phyloP scores from a whole-genome alignment of 2,329 filamentous ascomycete genomes.

The Penicillium hordei region DNA sequence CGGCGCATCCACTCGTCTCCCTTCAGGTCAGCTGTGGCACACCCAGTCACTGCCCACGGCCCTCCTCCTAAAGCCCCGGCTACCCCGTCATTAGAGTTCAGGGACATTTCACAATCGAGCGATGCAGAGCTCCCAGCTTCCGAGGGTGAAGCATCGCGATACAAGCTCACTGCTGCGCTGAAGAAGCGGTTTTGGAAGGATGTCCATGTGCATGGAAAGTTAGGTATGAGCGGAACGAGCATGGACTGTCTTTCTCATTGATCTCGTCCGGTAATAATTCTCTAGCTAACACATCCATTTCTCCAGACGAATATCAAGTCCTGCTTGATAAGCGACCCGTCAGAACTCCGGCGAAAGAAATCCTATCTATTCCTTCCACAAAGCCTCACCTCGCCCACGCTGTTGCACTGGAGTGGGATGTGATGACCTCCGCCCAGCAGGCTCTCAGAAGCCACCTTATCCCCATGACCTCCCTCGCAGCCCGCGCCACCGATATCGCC shows the following conservation, averaged over 20 bases:
- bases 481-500: slow-evolving; percentile 78
- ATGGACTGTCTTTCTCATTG: neutral
- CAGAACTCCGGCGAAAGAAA: slow-evolving; percentile 70
- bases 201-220: slow-evolving; percentile 66
- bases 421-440: slow-evolving; percentile 76
- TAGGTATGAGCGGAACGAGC: slow-evolving; percentile 50
- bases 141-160: slow-evolving; percentile 20
- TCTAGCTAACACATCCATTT: slow-evolving; percentile 4
- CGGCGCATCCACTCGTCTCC: slow-evolving; percentile 38
- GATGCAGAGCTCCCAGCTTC: slow-evolving; percentile 28
- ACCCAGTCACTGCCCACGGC: slow-evolving; percentile 59
- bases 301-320: slow-evolving; percentile 58
- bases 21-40: slow-evolving; percentile 52
- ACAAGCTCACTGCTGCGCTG: slow-evolving; percentile 45
- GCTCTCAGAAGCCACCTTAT: slow-evolving; percentile 84
- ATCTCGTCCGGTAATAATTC: neutral
- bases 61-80: slow-evolving; percentile 60
- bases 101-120: slow-evolving; percentile 49
- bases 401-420: slow-evolving; percentile 91
- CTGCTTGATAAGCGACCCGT: slow-evolving; percentile 77
- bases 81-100: slow-evolving; percentile 51
- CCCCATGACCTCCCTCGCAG: slow-evolving; percentile 80
- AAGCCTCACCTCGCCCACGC: slow-evolving; percentile 82
- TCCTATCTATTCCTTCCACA: slow-evolving; percentile 68
- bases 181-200: slow-evolving; percentile 86